Evolutionary conservation across 2,329 filamentous ascomycete species (phyloP), one percentile per base, ranked within the genome.

Genomic region (Microcyclospora tardicrescens): DNA sequence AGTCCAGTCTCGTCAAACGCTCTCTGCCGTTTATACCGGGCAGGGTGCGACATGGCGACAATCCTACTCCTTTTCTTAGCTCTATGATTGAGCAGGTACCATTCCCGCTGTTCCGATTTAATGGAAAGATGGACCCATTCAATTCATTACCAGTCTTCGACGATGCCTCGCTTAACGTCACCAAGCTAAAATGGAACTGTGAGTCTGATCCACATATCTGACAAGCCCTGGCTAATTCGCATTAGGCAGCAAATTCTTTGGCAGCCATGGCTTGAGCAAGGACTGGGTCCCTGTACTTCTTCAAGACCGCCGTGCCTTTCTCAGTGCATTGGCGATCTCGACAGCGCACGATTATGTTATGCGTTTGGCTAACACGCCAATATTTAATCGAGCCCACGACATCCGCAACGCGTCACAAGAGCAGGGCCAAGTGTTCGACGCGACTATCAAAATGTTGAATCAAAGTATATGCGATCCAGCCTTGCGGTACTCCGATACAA

Each of bases 311-410:
- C 46, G 50, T 28, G 50, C 55, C 1, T 58, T 57, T 28, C 38
- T 58, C 15, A 54, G 52, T 40, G 57, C 52, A 2, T 40, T 59
- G 1, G 55, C 50, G 36, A 52, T 57, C 10, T 55, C 55, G 3
- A 45, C 56, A 9, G 52, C 55, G 2, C 53, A 59, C 28, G 50
- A 55, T 6, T 55, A 58, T 33, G 50, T 56, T 32, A 59, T 59
- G 54, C 45, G 43, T 16, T 45, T 47, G 35, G 44, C 41, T 10
- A 37, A 44, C 2, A 41, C 44, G 14, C 41, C 44, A 2, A 40
- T 47, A 2, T 40, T 48, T 27, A 40, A 48, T 31, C 36, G 19
- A 4, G 8, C 19, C 19, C 5, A 24, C 4, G 19, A 24, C 19
- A 24, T 8, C 19, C 8, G 19, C 19, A 24, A 24, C 10, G 49